phyloP scores from a whole-genome alignment of 495 filamentous ascomycete genomes.

The Penicillium goetzii region DNA sequence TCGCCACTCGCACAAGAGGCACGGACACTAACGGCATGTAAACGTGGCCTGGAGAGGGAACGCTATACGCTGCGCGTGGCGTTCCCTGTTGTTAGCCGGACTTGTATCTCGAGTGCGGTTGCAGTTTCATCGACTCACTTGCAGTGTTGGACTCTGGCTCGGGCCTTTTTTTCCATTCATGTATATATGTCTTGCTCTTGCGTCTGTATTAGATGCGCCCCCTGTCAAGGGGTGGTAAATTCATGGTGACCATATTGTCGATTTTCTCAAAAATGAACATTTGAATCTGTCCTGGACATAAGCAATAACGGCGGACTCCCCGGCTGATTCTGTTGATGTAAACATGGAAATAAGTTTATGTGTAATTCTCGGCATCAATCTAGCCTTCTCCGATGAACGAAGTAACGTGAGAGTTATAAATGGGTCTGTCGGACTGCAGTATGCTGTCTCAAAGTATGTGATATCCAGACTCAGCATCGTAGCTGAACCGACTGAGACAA shows the following conservation, averaged over 20 bases:
- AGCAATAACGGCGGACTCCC: constrained; percentile 1
- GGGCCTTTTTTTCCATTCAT: constrained; percentile 23
- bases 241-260: constrained; percentile 27
- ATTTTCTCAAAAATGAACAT: constrained; percentile 24
- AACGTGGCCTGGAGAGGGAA: not conserved
- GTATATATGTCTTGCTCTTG: constrained; percentile 26
- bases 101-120: constrained; percentile 4
- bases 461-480: not conserved
- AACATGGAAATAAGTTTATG: constrained; percentile 3
- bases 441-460: constrained; percentile 11
- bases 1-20: constrained; percentile 28
- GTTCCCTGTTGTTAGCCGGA: constrained; percentile 5
- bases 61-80: constrained; percentile 20
- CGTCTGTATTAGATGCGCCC: constrained; percentile 14
- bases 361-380: constrained; percentile 9
- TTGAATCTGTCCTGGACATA: constrained; percentile 27
- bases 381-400: not conserved
- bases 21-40: constrained; percentile 16
- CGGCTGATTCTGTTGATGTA: not conserved
- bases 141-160: constrained; percentile 13
- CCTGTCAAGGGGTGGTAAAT: constrained; percentile 16
- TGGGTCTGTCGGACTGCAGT: constrained; percentile 9
- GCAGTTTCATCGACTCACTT: constrained; percentile 7
- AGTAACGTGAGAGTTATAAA: not conserved
- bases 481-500: not conserved